Base-by-base conservation (phyloP, 768 basidiomycete genomes). In the Hygrocybe punicea region DNA sequence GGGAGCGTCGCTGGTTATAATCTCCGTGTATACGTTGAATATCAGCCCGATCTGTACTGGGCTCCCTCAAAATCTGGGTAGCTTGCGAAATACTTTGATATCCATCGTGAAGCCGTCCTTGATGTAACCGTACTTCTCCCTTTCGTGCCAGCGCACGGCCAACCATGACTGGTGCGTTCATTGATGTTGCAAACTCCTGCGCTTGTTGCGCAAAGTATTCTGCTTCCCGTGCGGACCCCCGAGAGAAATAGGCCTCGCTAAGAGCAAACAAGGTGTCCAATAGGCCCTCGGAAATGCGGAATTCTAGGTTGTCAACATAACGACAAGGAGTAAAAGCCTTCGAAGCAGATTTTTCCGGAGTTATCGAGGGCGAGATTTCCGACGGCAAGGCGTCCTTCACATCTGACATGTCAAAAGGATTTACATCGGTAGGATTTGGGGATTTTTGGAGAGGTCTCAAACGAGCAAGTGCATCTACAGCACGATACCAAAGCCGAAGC, bases 151-250 rank as follows among this genome's bases (percentile, higher is more conserved):
- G 70, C 0, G 91, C 89, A 8, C 88, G 81, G 19, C 85, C 82
- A 6, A 80, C 69, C 64, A 90, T 72, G 0, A 83, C 78, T 14
- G 87, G 84, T 0, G 87, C 82, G 58, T 85, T 85, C 10, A 93
- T 67, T 6, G 86, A 77, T 47, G 78, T 73, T 0, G 92, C 90
- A 1, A 98, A 73, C 17, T 85, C 83, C n/a, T 80, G 74, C 1
- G 89, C 89, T 65, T 93, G 87, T 39, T 86, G 78, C 0, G 87
- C 78, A 66, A 93, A 96, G 63, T 89, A 94, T 58, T 91, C 86
- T 2, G 91, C 86, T 63, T 95, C 93, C 19, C 88, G 82, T 3
- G 86, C 82, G 5, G 93, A 92, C 1, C 96, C 96, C 16, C 92
- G 83, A 0, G 73, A 68, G 17, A 84, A 76, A 62, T 93, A 91